These are phyloP conservation scores for Cercospora citrullina DNA, from an alignment of 2,329 filamentous ascomycete genomes.

Conservation along the genomic window DNA sequence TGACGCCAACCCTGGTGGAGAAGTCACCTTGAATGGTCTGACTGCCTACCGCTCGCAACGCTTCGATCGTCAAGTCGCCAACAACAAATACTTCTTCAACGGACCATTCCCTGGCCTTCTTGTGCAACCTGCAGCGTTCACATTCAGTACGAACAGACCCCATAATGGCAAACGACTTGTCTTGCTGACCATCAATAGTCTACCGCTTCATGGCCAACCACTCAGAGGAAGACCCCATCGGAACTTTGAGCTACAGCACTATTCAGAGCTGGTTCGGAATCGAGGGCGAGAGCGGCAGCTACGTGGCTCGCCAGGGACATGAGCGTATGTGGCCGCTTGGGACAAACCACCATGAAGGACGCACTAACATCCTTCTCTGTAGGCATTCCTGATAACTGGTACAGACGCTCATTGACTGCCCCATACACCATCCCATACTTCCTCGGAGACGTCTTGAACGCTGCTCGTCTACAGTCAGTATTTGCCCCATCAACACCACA, in stretches of 20 bases:
- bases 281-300: conserved; percentile 26
- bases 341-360: background rate
- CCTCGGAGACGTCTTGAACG: conserved; percentile 24
- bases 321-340: conserved; percentile 20
- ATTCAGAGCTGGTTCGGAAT: conserved; percentile 33
- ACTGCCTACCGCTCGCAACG: conserved; percentile 24
- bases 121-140: conserved; percentile 30
- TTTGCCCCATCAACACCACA: background rate
- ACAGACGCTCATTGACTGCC: conserved; percentile 31
- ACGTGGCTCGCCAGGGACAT: conserved; percentile 24
- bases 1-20: conserved; percentile 27
- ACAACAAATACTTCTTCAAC: conserved; percentile 37
- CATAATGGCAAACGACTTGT: background rate
- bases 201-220: conserved; percentile 39
- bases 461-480: conserved; percentile 27
- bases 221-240: conserved; percentile 26
- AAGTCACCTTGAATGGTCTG: conserved; percentile 24
- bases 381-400: conserved; percentile 33
- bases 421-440: conserved; percentile 40
- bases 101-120: conserved; percentile 15
- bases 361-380: background rate
- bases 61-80: conserved; percentile 29
- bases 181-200: background rate
- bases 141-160: conserved; percentile 11
- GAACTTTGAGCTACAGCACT: conserved; percentile 25